These are phyloP conservation scores for Testicularia cyperi DNA, from an alignment of 1,284 basidiomycete species.

Conservation along the genomic window DNA sequence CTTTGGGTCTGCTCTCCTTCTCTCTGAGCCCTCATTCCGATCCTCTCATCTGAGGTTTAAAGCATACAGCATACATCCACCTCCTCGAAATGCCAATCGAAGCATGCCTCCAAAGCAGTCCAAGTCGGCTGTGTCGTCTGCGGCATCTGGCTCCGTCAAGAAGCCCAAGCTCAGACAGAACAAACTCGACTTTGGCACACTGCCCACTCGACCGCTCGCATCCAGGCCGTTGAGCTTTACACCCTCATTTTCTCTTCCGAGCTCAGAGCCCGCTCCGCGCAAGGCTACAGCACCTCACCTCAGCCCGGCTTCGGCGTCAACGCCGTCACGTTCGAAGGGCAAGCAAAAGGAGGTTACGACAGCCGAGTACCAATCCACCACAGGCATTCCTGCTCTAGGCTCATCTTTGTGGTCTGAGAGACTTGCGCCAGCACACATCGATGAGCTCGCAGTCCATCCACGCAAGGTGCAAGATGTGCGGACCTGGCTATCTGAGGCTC, in stretches of 20 bases:
- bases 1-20: too few species aligned
- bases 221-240: constrained; percentile 22
- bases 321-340: too few species aligned
- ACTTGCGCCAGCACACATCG: constrained; percentile 3
- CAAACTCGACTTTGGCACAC: constrained; percentile 31
- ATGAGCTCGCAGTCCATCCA: constrained; percentile 82
- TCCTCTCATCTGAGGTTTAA: too few species aligned
- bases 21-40: too few species aligned
- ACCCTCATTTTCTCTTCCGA: constrained; percentile 1
- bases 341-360: too few species aligned
- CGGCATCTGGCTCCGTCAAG: background rate
- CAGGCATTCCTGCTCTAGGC: too few species aligned
- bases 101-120: background rate
- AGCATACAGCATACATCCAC: constrained; percentile 15
- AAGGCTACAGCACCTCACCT: too few species aligned
- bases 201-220: background rate
- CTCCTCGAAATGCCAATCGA: too few species aligned
- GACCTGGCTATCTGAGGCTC: constrained; percentile 80
- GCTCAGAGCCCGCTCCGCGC: background rate
- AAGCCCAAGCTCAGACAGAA: constrained; percentile 29
- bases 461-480: constrained; percentile 81
- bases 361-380: background rate
- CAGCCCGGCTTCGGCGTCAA: too few species aligned
- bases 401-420: constrained; percentile 18
- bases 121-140: constrained; percentile 4